These are phyloP conservation scores for Endogone sp. DNA, from an alignment of 192 early-diverging fungal genomes.

Conservation along the genomic window DNA sequence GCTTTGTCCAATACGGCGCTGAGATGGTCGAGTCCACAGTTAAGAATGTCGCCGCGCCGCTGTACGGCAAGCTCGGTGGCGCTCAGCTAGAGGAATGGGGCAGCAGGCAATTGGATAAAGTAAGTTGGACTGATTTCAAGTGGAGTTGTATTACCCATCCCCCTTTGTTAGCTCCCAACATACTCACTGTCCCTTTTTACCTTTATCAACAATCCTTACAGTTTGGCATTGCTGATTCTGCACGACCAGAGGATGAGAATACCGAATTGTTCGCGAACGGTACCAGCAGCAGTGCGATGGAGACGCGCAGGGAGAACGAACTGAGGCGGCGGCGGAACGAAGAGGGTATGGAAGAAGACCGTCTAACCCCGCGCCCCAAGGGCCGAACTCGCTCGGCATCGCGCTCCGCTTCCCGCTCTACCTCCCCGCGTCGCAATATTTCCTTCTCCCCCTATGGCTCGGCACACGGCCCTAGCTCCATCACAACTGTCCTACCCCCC, in stretches of 20 bases:
- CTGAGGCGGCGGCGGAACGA: slow-evolving; percentile 26
- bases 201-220: slow-evolving; percentile 27
- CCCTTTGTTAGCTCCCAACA: not conserved
- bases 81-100: slow-evolving; percentile 83
- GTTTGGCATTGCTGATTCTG: too few relatives aligned
- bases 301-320: too few relatives aligned
- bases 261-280: too few relatives aligned
- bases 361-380: slow-evolving; percentile 15
- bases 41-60: slow-evolving; percentile 64
- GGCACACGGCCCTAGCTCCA: too few relatives aligned
- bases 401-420: not conserved
- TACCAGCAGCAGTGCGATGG: not conserved
- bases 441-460: slow-evolving; percentile 19
- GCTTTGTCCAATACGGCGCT: slow-evolving; percentile 64
- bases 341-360: slow-evolving; percentile 34
- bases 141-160: not conserved
- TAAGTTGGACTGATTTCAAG: too few relatives aligned
- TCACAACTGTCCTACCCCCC: slow-evolving; percentile 15
- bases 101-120: slow-evolving; percentile 70
- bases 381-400: slow-evolving; percentile 25
- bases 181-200: slow-evolving; percentile 8
- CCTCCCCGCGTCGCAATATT: slow-evolving; percentile 18
- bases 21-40: slow-evolving; percentile 76
- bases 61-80: slow-evolving; percentile 67
- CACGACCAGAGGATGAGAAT: too few relatives aligned